Conservation (phyloP, 2,329 filamentous ascomycete genomes). For the Alternaria consortialis region DNA sequence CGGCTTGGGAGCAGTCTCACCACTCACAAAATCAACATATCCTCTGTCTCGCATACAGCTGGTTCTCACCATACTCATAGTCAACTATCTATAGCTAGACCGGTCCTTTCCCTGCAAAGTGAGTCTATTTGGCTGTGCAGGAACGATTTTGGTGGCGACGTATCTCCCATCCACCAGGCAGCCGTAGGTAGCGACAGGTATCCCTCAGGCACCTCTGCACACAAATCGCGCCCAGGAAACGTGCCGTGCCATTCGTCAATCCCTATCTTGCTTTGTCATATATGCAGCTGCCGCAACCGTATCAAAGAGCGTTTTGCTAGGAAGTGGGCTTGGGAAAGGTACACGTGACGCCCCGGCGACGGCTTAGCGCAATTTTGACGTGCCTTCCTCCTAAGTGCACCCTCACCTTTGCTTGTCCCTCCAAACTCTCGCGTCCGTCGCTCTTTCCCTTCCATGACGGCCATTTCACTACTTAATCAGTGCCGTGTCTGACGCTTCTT, state of each 20-base stretch:
- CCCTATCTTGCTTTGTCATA: slow-evolving; percentile 21
- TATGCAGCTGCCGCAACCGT: slow-evolving; percentile 1
- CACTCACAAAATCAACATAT: background rate
- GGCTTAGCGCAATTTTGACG: slow-evolving; percentile 21
- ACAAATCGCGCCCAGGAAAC: slow-evolving; percentile 8
- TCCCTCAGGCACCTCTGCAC: slow-evolving; percentile 27
- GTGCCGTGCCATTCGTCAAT: slow-evolving; percentile 24
- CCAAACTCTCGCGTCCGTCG: slow-evolving; percentile 30
- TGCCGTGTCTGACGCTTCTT: slow-evolving; percentile 33
- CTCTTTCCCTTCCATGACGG: slow-evolving; percentile 41
- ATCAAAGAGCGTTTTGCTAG: slow-evolving; percentile 9
- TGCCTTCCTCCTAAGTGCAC: slow-evolving; percentile 25
- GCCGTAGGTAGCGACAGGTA: slow-evolving; percentile 42
- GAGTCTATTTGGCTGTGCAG: slow-evolving; percentile 23
- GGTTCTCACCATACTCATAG: background rate
- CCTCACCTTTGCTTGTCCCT: slow-evolving; percentile 26
- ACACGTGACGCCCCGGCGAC: slow-evolving; percentile 29
- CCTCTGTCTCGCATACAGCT: slow-evolving; percentile 7
- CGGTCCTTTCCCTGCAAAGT: slow-evolving; percentile 8
- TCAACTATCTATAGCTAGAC: slow-evolving; percentile 15
- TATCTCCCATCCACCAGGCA: slow-evolving; percentile 37
- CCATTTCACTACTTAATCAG: slow-evolving; percentile 44
- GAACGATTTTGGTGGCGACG: slow-evolving; percentile 25
- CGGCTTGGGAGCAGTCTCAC: background rate
- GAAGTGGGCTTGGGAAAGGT: slow-evolving; percentile 1